Base-by-base conservation (phyloP, 1,139 yeast genomes). In the Scheffersomyces insectosa region DNA sequence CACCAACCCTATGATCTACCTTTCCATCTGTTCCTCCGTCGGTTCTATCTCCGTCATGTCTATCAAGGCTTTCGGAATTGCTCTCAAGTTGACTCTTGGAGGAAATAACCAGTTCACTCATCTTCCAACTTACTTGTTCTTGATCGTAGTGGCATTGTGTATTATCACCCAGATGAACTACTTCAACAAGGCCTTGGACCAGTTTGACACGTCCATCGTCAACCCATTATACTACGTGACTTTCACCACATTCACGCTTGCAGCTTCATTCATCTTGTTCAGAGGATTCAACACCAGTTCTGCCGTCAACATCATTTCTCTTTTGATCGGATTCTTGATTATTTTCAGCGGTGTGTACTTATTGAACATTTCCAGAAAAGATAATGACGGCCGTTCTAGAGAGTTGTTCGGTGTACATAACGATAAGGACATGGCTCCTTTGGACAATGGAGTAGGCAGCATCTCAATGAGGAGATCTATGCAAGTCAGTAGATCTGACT, bases 21-120 rank as follows among this genome's bases (percentile, higher is more conserved):
- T 89, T 52, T 87, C 95, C 9, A 88, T 89, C 54, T 89, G 97
- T 65, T 87, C 96, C 1, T 75, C 90, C 1, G 97, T 88, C 42
- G 97, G 97, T 3, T 88, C 96, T 3, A 86, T 89, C 42, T 85
- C 95, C 3, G 96, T 89, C 42, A 90, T 91, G 88, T 77, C 95
- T 33, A 89, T 89, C 65, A 89, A 89, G 70, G 97, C 96, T 1
- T 89, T 89, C 68, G 97, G 97, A 31, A 87, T 89, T 59, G 97
- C 97, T 2, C 74, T 89, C 56, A 89, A 89, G 66, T 77, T 89
- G 57, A 88, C 97, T 1, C 75, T 89, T 37, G 75, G 82, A 33
- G 97, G 97, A n/a, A 87, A 83, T 66, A 89, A 90, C 65, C 97
- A 89, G 70, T 88, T 89, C 65, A 79, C 89, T 3, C 95, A 88